Evolutionary conservation across 176 grass and related monocot species (phyloP).

Genomic region (Oryza glumipatula): DNA sequence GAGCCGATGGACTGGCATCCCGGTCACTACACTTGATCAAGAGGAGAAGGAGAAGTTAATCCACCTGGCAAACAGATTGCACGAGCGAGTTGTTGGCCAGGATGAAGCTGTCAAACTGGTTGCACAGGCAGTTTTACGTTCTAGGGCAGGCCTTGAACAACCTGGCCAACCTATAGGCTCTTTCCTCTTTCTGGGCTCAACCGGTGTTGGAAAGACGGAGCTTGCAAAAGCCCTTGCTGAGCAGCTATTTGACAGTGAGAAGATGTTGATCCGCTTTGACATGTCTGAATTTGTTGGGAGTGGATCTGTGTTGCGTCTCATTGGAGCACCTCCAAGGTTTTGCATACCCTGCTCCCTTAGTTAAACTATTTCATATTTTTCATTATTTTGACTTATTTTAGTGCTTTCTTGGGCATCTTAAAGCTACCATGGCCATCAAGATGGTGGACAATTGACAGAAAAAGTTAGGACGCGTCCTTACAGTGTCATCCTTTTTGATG

Average conservation of each 20-base stretch:
- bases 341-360: not conserved
- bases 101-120: constrained; percentile 38
- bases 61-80: constrained; percentile 30
- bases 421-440: constrained; percentile 32
- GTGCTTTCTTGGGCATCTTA: not conserved
- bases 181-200: constrained; percentile 52
- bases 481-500: constrained; percentile 53
- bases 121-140: constrained; percentile 38
- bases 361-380: not conserved
- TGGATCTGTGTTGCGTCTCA: constrained; percentile 28
- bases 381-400: not conserved
- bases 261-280: constrained; percentile 41
- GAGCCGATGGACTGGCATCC: constrained; percentile 50
- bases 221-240: constrained; percentile 52
- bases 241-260: constrained; percentile 40
- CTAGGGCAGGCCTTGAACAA: constrained; percentile 37
- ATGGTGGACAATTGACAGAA: constrained; percentile 53
- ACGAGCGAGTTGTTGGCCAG: constrained; percentile 46
- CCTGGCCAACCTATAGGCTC: constrained; percentile 32
- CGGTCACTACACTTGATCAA: constrained; percentile 34
- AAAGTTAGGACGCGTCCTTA: constrained; percentile 44
- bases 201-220: constrained; percentile 49
- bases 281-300: constrained; percentile 47
- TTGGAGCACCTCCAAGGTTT: constrained; percentile 54
- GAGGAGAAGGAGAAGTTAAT: constrained; percentile 43